Conservation (phyloP, 2,329 filamentous ascomycete species). For the Aspergillus costaricaensis region DNA sequence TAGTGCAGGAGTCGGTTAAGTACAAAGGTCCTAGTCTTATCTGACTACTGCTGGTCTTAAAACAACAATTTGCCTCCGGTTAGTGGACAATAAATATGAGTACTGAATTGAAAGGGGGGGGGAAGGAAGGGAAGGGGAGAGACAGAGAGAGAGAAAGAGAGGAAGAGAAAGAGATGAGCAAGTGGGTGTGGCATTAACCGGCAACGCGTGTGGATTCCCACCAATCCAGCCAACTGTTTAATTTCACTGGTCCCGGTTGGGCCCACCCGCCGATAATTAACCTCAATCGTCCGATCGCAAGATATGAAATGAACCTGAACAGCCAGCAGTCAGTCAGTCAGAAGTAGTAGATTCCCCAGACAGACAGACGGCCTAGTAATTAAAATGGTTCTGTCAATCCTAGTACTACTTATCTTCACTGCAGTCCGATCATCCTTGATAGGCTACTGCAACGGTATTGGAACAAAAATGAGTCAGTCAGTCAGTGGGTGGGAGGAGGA, state of each 20-base stretch:
- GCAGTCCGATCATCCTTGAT: neutral
- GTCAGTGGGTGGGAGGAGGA: neutral
- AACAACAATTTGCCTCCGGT: neutral
- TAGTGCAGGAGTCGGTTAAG: neutral
- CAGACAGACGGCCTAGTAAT: too few species aligned
- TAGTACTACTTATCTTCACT: neutral
- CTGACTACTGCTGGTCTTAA: neutral
- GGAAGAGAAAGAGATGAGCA: neutral
- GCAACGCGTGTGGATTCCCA: constrained; percentile 2
- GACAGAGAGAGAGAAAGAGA: neutral
- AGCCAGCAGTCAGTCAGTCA: neutral
- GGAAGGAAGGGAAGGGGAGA: neutral
- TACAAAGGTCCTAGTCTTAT: neutral
- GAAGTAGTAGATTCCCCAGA: too few species aligned
- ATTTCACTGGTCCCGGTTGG: constrained; percentile 1
- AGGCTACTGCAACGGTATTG: neutral
- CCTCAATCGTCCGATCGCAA: constrained; percentile 1
- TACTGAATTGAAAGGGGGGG: constrained; percentile 2
- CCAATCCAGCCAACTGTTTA: constrained; percentile 6
- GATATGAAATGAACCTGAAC: neutral
- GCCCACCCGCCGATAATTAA: constrained; percentile 5
- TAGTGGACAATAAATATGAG: neutral
- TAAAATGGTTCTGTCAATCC: neutral
- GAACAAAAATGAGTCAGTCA: constrained; percentile 1
- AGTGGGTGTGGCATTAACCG: constrained; percentile 13